These are phyloP conservation scores for Hansenula anomala DNA, from an alignment of 1,139 yeast species.

Conservation along the genomic window DNA sequence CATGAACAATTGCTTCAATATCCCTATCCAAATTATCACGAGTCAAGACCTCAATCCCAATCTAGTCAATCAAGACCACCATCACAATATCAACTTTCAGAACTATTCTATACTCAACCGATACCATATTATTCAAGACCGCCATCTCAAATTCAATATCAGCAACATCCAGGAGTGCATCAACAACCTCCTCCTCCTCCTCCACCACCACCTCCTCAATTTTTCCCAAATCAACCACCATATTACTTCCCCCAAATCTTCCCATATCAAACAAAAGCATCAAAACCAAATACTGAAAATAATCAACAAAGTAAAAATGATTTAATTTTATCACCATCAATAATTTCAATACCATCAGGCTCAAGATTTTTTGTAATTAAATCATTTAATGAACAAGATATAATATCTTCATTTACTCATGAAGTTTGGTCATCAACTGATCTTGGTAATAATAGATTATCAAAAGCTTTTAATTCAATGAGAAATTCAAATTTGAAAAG, in stretches of 20 bases:
- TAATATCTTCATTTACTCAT: constrained; percentile 43
- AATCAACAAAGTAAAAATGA: no score
- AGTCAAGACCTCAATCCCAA: no score
- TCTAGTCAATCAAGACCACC: background rate
- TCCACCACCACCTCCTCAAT: no score
- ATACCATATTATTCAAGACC: no score
- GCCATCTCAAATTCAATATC: no score
- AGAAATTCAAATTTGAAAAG: constrained; percentile 18
- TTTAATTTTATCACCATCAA: constrained; percentile 13
- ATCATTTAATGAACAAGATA: constrained; percentile 44
- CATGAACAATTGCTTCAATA: no score
- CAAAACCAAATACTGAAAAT: no score
- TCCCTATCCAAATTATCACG: background rate
- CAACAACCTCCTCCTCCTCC: no score
- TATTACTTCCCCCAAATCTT: no score
- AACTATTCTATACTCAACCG: background rate
- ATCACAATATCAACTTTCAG: background rate
- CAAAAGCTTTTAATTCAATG: constrained; percentile 32
- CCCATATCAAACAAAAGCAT: no score
- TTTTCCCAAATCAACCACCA: no score
- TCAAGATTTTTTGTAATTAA: constrained; percentile 53
- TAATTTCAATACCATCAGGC: constrained; percentile 22
- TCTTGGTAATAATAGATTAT: constrained; percentile 48
- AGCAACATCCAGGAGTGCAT: no score
- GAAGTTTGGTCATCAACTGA: constrained; percentile 59